These are phyloP conservation scores for Akebia trifoliata DNA, from an alignment of 164 flowering plant species.

Conservation along the genomic window DNA sequence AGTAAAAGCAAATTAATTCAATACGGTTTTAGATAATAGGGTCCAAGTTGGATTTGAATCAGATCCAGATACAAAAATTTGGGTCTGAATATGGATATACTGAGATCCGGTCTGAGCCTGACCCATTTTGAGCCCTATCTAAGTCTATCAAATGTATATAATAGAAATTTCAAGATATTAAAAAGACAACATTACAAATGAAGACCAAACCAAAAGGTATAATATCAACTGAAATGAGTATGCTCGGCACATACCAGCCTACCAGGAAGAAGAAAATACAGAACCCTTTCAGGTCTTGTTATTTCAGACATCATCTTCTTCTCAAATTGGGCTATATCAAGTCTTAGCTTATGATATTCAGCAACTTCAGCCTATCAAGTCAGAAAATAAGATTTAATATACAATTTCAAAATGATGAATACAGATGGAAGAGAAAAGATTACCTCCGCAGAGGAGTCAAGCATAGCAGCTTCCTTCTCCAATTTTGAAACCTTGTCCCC, in stretches of 20 bases:
- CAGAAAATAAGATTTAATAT: slow-evolving; percentile 11
- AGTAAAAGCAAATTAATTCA: no score
- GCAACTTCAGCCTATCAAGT: slow-evolving; percentile 72
- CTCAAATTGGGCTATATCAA: slow-evolving; percentile 74
- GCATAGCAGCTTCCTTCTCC: slow-evolving; percentile 81
- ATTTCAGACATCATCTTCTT: slow-evolving; percentile 92
- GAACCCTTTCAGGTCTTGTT: slow-evolving; percentile 86
- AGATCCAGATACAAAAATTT: no score
- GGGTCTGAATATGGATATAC: no score
- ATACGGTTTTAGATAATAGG: no score
- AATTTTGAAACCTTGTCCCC: slow-evolving; percentile 68
- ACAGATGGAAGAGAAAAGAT: slow-evolving; percentile 5
- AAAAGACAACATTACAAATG: neutral
- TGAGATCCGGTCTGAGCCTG: no score
- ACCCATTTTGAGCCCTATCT: no score
- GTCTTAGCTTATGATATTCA: slow-evolving; percentile 78
- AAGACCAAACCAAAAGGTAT: neutral
- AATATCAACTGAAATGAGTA: neutral
- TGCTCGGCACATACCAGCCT: slow-evolving; percentile 65
- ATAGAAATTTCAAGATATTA: no score
- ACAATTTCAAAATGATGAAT: neutral
- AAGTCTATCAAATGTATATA: no score
- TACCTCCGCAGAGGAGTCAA: slow-evolving; percentile 95
- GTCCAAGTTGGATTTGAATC: no score
- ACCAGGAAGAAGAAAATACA: slow-evolving; percentile 78